Base-by-base conservation (phyloP, 1,139 yeast genomes). In the Maudiozyma humilis region DNA sequence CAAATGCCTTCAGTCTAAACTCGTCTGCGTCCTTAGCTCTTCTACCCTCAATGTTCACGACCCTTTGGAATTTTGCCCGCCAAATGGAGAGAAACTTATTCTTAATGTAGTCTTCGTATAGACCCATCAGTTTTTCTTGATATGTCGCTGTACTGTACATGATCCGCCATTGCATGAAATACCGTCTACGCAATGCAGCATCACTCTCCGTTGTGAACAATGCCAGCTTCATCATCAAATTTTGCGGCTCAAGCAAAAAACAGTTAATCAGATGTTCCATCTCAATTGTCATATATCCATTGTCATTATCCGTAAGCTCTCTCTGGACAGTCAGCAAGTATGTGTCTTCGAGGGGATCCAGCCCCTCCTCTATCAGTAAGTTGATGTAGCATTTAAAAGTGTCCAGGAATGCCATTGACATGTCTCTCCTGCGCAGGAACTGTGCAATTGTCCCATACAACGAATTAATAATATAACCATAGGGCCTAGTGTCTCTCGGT, bases 351-450 rank as follows among this genome's bases (percentile, higher is more conserved):
- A 51, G 32, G 1, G 59, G 57, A 42, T 54, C 46, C 4, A 46
- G 14, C 13, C 50, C 51, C 16, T 48, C 47, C 23, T 50, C 51
- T 4, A 45, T 23, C 10, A 59, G 42, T 30, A 50, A 34, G n/a
- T 33, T 14, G 19, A 55, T 33, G 38, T 58, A 59, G 8, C 44
- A 33, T 29, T 51, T 51, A 38, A 56, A 52, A 13, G 54, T 46
- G 41, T 49, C 53, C 30, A 57, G 45, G 42, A 59, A 59, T 23
- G 50, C 55, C 36, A 52, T 44, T 1, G 62, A 56, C 38, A 56
- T 34, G n/a, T 46, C 44, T 40, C 56, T 55, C 32, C 58, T 49
- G 16, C 51, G 29, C 13, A 59, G 46, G 35, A 52, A 53, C 3
- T 55, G 55, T 41, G 53, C 57, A 23, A 54, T 51, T 36, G 43